Conservation (phyloP, 2,329 filamentous ascomycete species). For the Parastagonospora nodorum region DNA sequence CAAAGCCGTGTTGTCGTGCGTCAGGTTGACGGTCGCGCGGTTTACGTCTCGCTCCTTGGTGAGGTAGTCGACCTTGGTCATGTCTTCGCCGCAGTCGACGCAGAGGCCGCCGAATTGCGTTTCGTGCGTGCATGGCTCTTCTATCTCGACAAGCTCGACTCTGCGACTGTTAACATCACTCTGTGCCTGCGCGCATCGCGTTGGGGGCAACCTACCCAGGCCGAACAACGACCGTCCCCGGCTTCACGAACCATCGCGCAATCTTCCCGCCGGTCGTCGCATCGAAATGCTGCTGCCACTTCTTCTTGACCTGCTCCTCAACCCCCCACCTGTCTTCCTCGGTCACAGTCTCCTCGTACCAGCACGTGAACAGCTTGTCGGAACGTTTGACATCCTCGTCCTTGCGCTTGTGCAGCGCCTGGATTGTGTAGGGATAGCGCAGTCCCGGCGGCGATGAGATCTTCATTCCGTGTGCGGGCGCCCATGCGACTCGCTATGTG, state of each 20-base stretch:
- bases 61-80: constrained; percentile 88
- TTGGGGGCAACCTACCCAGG: constrained; percentile 41
- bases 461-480: constrained; percentile 50
- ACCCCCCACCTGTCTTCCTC: constrained; percentile 75
- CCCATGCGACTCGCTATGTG: constrained; percentile 35
- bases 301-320: constrained; percentile 68
- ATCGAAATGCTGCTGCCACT: constrained; percentile 79
- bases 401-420: constrained; percentile 70
- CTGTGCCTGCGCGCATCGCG: constrained; percentile 1
- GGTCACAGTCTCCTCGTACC: constrained; percentile 75
- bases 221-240: constrained; percentile 66
- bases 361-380: constrained; percentile 83
- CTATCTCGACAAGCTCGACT: constrained; percentile 71
- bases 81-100: constrained; percentile 90
- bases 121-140: constrained; percentile 90
- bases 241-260: constrained; percentile 72
- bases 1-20: constrained; percentile 86
- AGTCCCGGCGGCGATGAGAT: constrained; percentile 60
- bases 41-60: constrained; percentile 78
- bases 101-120: constrained; percentile 91
- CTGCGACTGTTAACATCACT: constrained; percentile 42
- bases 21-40: constrained; percentile 92
- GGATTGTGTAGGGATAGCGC: constrained; percentile 89
- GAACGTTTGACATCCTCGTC: constrained; percentile 78
- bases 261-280: constrained; percentile 82